Evolutionary conservation across 1,284 basidiomycete genomes (phyloP).

Genomic region (Violaceomyces palustris): DNA sequence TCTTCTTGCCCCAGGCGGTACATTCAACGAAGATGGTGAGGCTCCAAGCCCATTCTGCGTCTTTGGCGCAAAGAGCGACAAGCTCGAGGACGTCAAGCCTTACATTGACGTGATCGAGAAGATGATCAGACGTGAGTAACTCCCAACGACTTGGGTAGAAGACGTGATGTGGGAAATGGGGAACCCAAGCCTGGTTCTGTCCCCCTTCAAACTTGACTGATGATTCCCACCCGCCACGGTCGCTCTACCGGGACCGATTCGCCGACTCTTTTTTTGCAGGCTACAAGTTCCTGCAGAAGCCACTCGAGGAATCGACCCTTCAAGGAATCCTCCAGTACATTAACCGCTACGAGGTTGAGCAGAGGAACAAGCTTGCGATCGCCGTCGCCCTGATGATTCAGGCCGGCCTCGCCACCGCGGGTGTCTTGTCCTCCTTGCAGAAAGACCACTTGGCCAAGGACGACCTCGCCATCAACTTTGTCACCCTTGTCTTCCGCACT

Average conservation of each 20-base stretch:
- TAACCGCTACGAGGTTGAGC: slow-evolving; percentile 54
- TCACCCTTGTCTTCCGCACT: slow-evolving; percentile 73
- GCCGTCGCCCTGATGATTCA: slow-evolving; percentile 75
- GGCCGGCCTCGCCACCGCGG: slow-evolving; percentile 70
- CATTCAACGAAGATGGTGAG: slow-evolving; percentile 79
- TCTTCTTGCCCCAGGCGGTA: slow-evolving; percentile 89
- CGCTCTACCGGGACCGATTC: not conserved
- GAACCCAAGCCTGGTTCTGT: too few relatives aligned
- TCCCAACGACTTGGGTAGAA: slow-evolving; percentile 2
- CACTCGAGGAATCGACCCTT: slow-evolving; percentile 78
- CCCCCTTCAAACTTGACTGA: not conserved
- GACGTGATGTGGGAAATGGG: too few relatives aligned
- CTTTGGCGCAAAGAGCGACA: slow-evolving; percentile 62
- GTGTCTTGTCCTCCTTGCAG: slow-evolving; percentile 73
- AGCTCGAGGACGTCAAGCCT: slow-evolving; percentile 63
- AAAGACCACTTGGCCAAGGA: slow-evolving; percentile 95
- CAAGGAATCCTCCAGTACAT: slow-evolving; percentile 82
- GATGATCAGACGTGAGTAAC: slow-evolving; percentile 82
- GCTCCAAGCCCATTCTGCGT: slow-evolving; percentile 76
- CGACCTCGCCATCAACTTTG: slow-evolving; percentile 65
- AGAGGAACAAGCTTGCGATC: slow-evolving; percentile 72
- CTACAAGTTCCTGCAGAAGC: slow-evolving; percentile 96
- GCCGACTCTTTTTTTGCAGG: slow-evolving; percentile 49
- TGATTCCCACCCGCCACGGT: not conserved
- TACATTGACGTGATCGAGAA: slow-evolving; percentile 90